Evolutionary conservation across 768 basidiomycete species (phyloP).

Genomic region (Pleurotus pulmonarius): DNA sequence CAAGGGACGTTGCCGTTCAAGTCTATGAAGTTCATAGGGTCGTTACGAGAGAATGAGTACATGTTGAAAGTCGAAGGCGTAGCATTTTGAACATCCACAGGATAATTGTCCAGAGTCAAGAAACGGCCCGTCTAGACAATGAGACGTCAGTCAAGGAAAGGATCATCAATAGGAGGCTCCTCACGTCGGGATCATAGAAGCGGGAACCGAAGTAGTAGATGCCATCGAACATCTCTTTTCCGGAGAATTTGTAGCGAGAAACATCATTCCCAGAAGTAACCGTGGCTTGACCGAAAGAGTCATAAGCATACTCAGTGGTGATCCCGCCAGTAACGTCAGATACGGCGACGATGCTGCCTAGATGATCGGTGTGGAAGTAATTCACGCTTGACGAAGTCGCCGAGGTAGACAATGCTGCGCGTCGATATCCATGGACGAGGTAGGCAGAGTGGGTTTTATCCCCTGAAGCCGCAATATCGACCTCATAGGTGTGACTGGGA

Average conservation of each 20-base stretch:
- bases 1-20: slow-evolving; percentile 8
- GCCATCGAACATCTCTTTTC: slow-evolving; percentile 4
- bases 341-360: neutral
- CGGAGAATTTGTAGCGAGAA: slow-evolving; percentile 3
- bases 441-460: neutral
- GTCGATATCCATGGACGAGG: neutral
- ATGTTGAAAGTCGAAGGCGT: slow-evolving; percentile 8
- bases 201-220: slow-evolving; percentile 2
- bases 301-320: neutral
- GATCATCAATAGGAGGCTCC: neutral
- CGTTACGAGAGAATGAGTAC: slow-evolving; percentile 8
- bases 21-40: slow-evolving; percentile 7
- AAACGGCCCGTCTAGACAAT: slow-evolving; percentile 4
- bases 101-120: slow-evolving; percentile 4
- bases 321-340: neutral
- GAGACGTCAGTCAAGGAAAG: neutral
- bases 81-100: slow-evolving; percentile 1
- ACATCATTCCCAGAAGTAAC: neutral
- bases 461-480: slow-evolving; percentile 1
- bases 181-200: slow-evolving; percentile 5
- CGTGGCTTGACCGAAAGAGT: neutral
- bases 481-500: slow-evolving; percentile 5
- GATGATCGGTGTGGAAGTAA: slow-evolving; percentile 6
- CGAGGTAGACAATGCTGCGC: neutral
- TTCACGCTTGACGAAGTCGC: neutral